These are phyloP conservation scores for Coemansia sp. DNA, from an alignment of 192 early-diverging fungal genomes.

Conservation along the genomic window DNA sequence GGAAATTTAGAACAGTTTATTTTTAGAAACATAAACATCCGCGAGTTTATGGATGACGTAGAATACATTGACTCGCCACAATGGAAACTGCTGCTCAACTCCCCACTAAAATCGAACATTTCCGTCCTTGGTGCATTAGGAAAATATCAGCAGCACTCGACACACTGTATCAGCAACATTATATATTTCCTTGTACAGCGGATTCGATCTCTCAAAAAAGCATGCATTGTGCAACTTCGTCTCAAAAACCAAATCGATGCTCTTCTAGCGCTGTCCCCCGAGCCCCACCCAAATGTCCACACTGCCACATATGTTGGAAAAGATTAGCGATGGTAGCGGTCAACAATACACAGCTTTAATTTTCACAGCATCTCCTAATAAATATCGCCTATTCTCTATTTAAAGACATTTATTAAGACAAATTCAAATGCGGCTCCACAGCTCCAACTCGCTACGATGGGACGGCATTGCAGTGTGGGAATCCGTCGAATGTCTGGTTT, in stretches of 20 bases:
- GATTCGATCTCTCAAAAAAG: not conserved
- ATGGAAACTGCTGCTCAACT: not conserved
- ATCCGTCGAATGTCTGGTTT: conserved; percentile 4
- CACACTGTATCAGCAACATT: not conserved
- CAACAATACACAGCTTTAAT: no score
- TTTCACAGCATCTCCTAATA: no score
- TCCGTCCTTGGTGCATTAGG: not conserved
- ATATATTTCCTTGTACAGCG: conserved; percentile 1
- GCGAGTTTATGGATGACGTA: not conserved
- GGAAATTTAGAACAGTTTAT: not conserved
- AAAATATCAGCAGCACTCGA: not conserved
- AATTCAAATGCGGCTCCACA: no score
- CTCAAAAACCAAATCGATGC: not conserved
- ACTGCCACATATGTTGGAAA: not conserved
- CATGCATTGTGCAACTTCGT: not conserved
- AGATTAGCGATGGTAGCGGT: not conserved
- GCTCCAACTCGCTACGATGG: not conserved
- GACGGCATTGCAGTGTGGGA: not conserved
- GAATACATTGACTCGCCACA: not conserved
- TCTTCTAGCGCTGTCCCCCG: not conserved
- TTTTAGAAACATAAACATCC: not conserved
- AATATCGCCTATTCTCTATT: no score
- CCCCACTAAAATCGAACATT: not conserved
- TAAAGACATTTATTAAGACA: no score
- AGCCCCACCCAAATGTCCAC: not conserved